Percentiles rank a stretch among this genome's conserved stretches.
phyloP scores from a whole-genome alignment of 2,329 filamentous ascomycete species.

The Diaporthe ilicicola region DNA sequence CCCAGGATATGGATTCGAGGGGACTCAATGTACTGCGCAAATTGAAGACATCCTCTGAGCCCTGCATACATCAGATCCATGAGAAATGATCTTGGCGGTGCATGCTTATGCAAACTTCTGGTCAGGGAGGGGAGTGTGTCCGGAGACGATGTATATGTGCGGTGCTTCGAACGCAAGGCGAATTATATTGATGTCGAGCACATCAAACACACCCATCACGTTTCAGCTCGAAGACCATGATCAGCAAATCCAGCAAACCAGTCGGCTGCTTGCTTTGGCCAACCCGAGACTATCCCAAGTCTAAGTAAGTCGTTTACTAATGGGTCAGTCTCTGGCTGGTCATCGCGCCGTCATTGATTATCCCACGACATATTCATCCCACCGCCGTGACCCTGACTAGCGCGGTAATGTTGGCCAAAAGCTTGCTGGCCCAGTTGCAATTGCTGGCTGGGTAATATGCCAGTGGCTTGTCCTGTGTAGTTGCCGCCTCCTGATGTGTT shows the following conservation, averaged over 20 bases:
- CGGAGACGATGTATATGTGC: neutral
- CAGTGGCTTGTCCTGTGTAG: slow-evolving; percentile 5
- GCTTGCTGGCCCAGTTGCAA: slow-evolving; percentile 29
- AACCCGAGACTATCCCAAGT: slow-evolving; percentile 23
- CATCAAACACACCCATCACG: neutral
- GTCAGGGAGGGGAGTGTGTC: neutral
- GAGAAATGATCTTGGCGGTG: neutral
- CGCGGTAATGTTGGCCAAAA: slow-evolving; percentile 29
- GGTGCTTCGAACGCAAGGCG: neutral
- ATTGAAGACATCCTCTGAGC: neutral
- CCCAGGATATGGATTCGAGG: neutral
- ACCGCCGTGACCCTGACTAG: slow-evolving; percentile 25
- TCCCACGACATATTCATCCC: slow-evolving; percentile 29
- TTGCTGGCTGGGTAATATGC: slow-evolving; percentile 30
- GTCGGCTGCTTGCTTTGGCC: slow-evolving; percentile 13
- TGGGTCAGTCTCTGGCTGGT: slow-evolving; percentile 26
- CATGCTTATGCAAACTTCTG: neutral
- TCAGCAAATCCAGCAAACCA: slow-evolving; percentile 24
- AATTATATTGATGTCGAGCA: neutral
- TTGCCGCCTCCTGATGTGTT: neutral
- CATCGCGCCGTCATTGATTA: slow-evolving; percentile 29
- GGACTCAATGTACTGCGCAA: neutral
- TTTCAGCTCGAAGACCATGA: slow-evolving; percentile 22
- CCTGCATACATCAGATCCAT: neutral
- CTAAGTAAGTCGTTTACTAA: slow-evolving; percentile 11